Evolutionary conservation across 345 rosid genomes (phyloP).

Genomic region (Trapa incisa): DNA sequence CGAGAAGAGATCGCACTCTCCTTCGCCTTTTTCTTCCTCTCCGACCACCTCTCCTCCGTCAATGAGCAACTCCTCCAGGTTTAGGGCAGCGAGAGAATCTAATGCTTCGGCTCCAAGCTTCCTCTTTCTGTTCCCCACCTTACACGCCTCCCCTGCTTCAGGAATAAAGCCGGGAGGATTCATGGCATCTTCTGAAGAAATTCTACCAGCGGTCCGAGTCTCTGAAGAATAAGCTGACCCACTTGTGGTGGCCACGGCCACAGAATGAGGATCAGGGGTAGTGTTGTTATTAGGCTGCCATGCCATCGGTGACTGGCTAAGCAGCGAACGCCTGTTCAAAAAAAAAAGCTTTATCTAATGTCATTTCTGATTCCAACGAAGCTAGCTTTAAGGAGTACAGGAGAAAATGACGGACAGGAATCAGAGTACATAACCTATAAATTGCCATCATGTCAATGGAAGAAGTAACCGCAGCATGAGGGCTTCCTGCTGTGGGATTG

Average conservation of each 20-base stretch:
- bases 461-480: conserved; percentile 37
- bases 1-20: conserved; percentile 16
- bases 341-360: conserved; percentile 5
- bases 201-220: conserved; percentile 18
- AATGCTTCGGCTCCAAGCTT: conserved; percentile 32
- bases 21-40: conserved; percentile 14
- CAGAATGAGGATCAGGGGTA: conserved; percentile 25
- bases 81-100: conserved; percentile 30
- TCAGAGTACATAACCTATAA: conserved; percentile 52
- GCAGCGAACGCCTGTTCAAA: conserved; percentile 68
- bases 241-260: conserved; percentile 15
- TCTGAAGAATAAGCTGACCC: conserved; percentile 5
- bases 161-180: conserved; percentile 6
- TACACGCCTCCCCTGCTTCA: conserved; percentile 14
- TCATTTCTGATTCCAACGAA: not conserved
- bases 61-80: conserved; percentile 42
- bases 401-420: not conserved
- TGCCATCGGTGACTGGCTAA: conserved; percentile 72
- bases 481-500: conserved; percentile 39
- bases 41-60: conserved; percentile 10
- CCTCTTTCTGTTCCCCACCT: conserved; percentile 36
- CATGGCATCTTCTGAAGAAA: conserved; percentile 11
- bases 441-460: conserved; percentile 77
- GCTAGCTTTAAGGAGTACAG: not conserved
- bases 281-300: conserved; percentile 22